Percentiles rank a stretch among this genome's conserved stretches.
phyloP scores from a whole-genome alignment of 768 basidiomycete species.

The Mycena polygramma region DNA sequence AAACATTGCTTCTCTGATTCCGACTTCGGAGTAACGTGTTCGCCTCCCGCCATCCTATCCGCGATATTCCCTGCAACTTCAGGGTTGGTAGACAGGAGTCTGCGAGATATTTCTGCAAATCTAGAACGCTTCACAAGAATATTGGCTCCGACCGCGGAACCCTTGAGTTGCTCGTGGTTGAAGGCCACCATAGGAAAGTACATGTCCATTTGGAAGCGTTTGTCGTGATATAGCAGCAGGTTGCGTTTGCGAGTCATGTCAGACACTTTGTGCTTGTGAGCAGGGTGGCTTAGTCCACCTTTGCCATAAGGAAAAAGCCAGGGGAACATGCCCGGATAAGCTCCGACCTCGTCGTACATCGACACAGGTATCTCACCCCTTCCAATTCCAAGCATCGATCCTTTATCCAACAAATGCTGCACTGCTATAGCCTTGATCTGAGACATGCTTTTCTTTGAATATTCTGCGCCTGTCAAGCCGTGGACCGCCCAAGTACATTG shows the following conservation, averaged over 20 bases:
- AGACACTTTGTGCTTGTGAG: slow-evolving; percentile 7
- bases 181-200: slow-evolving; percentile 54
- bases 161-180: slow-evolving; percentile 55
- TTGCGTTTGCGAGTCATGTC: slow-evolving; percentile 7
- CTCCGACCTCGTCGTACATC: neutral
- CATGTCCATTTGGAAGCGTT: slow-evolving; percentile 44
- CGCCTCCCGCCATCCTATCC: slow-evolving; percentile 40
- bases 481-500: neutral
- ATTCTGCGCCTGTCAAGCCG: neutral
- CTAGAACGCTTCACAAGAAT: slow-evolving; percentile 42
- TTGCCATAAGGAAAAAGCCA: neutral
- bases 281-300: neutral
- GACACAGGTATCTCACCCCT: neutral
- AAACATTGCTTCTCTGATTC: slow-evolving; percentile 52
- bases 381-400: neutral
- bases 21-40: slow-evolving; percentile 42
- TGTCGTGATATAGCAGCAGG: slow-evolving; percentile 49
- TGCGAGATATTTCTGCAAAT: slow-evolving; percentile 43
- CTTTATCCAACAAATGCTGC: neutral
- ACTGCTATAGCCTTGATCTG: neutral
- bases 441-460: neutral
- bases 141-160: slow-evolving; percentile 43
- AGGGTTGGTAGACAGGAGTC: slow-evolving; percentile 42
- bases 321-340: neutral
- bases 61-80: slow-evolving; percentile 38